These are phyloP conservation scores for Corylus americana DNA, from an alignment of 306 rosid genomes.

Conservation along the genomic window DNA sequence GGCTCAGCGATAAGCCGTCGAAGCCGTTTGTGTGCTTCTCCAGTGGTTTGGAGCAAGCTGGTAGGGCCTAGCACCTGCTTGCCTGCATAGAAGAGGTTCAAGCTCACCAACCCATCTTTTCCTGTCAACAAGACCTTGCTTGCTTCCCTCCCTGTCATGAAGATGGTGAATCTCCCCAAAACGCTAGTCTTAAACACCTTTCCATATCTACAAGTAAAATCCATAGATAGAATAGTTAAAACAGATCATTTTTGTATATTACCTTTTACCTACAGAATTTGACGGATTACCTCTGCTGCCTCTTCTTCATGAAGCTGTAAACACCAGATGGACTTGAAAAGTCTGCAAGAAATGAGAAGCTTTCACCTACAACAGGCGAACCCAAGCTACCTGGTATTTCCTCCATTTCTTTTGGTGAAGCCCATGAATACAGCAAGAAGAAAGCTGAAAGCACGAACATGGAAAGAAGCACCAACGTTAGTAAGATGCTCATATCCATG, in stretches of 20 bases:
- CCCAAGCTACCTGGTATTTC: conserved; percentile 82
- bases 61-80: conserved; percentile 78
- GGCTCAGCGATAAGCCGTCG: conserved; percentile 80
- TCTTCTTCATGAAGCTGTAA: conserved; percentile 71
- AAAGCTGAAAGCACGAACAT: conserved; percentile 37
- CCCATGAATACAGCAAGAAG: conserved; percentile 41
- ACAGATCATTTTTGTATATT: not conserved
- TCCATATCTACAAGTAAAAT: conserved; percentile 54
- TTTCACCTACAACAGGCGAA: conserved; percentile 86
- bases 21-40: conserved; percentile 77
- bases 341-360: conserved; percentile 63
- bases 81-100: conserved; percentile 78
- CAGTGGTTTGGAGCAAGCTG: conserved; percentile 77
- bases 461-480: conserved; percentile 32
- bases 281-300: conserved; percentile 67
- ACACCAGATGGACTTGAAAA: conserved; percentile 81
- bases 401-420: conserved; percentile 65
- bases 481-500: conserved; percentile 44
- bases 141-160: conserved; percentile 91
- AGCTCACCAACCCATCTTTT: conserved; percentile 79
- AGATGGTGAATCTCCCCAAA: conserved; percentile 69
- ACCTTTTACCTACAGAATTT: not conserved
- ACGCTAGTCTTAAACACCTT: conserved; percentile 81
- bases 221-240: not conserved
- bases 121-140: conserved; percentile 74